Evolutionary conservation across 1,284 basidiomycete genomes (phyloP).

Genomic region (Apiotrichum gamsii): DNA sequence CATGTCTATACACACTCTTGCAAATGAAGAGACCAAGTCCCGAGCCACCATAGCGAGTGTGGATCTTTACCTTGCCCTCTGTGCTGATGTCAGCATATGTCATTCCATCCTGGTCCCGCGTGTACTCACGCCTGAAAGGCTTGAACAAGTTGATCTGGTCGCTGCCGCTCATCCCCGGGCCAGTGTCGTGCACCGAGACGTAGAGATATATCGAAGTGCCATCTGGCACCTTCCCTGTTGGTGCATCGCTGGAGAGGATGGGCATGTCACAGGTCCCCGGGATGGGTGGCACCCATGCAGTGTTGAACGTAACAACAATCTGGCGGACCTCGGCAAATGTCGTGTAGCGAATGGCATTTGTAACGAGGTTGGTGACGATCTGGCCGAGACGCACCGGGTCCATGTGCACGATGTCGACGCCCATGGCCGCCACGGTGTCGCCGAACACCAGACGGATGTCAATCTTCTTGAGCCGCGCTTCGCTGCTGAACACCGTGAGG

Average conservation of each 20-base stretch:
- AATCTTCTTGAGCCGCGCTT: constrained; percentile 26
- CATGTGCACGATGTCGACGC: constrained; percentile 18
- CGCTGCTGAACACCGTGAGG: constrained; percentile 18
- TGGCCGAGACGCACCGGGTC: constrained; percentile 36
- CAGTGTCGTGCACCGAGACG: constrained; percentile 28
- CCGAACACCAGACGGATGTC: constrained; percentile 18
- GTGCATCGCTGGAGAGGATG: background rate
- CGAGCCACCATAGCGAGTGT: constrained; percentile 32
- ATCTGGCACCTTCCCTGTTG: background rate
- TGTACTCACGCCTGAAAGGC: constrained; percentile 14
- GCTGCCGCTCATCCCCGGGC: constrained; percentile 26
- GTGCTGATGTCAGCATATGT: background rate
- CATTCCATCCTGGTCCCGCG: background rate
- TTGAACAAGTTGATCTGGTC: constrained; percentile 27
- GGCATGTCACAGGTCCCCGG: constrained; percentile 19
- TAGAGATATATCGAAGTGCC: constrained; percentile 20
- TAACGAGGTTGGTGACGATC: constrained; percentile 29
- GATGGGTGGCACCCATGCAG: constrained; percentile 18
- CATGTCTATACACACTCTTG: constrained; percentile 13
- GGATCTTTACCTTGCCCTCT: constrained; percentile 27
- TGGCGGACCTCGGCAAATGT: constrained; percentile 11
- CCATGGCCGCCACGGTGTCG: constrained; percentile 5
- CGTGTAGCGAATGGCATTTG: constrained; percentile 31
- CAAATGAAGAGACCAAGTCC: constrained; percentile 37
- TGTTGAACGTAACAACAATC: constrained; percentile 28